Base-by-base conservation (phyloP, 345 rosid genomes). In the Populus tremula region DNA sequence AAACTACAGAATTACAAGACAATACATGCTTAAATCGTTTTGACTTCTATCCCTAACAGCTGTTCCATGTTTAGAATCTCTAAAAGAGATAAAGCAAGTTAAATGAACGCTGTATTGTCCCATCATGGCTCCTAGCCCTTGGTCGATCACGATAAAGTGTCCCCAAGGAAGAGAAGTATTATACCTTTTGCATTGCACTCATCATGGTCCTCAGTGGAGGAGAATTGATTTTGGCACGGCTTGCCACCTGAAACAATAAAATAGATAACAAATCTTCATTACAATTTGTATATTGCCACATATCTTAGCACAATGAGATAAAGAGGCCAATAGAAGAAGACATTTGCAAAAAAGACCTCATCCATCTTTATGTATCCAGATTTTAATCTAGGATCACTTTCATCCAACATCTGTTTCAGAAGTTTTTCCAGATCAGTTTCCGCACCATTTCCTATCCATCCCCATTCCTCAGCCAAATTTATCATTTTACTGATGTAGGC, bases 341-440 rank as follows among this genome's bases (percentile, higher is more conserved):
- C 61, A 21, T 23, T 36, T 10, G 54, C 69, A 27, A 2, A 6
- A 8, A 70, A 29, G 21, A 92, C 99, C 99, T 92, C 88, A 72
- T 93, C 98, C 85, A 93, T 69, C 84, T 89, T 92, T 78, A 87
- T 90, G 87, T 88, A 95, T 76, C 99, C 99, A n/a, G 87, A 86
- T 16, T 93, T 93, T 29, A 93, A 80, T 81, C 89, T 89, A 39
- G 93, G 91, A 79, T 95, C 91, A 73, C 92, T 91, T 84, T 95
- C 98, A 65, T 93, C 97, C 23, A 91, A 72, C 96, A 95, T 90
- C 71, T 59, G 86, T 38, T 74, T 86, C 77, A 95, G 80, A 79
- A 95, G 94, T 68, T 88, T 91, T 80, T 91, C 93, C 33, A 95
- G 84, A 83, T 87, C 87, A 78, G 84, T 78, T 77, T 88, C 93